phyloP scores from a whole-genome alignment of 352 stramenopile genomes.

The Pythium grandisporangium region DNA sequence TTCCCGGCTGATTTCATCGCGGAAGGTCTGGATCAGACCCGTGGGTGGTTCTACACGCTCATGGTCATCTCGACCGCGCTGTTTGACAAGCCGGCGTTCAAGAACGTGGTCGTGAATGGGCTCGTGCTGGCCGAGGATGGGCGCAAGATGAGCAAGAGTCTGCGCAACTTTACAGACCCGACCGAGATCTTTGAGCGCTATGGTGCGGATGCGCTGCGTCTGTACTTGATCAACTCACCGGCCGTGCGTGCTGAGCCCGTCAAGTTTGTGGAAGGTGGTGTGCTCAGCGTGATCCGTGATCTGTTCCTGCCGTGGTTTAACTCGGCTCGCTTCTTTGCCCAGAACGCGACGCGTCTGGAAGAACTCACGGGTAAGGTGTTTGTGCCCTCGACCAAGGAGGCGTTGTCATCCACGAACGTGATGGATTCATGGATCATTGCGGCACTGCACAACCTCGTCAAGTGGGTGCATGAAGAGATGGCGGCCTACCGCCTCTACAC shows the following conservation, averaged over 20 bases:
- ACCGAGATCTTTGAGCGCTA: conserved; percentile 94
- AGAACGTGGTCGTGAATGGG: conserved; percentile 99
- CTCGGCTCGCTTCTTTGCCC: conserved; percentile 98
- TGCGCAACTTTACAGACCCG: conserved; percentile 98
- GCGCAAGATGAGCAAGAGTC: conserved; percentile 99
- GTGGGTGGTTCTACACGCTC: conserved; percentile 99
- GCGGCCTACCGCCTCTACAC: conserved; percentile 98
- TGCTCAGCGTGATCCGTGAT: conserved; percentile 97
- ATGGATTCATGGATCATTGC: conserved; percentile 99
- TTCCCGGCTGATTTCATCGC: conserved; percentile 99
- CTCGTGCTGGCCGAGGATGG: conserved; percentile 98
- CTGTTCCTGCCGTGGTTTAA: conserved; percentile 99
- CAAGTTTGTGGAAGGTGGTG: conserved; percentile 94
- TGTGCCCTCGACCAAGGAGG: conserved; percentile 82
- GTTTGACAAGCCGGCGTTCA: conserved; percentile 99
- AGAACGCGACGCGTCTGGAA: conserved; percentile 94
- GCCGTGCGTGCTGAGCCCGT: conserved; percentile 98
- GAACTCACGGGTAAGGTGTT: conserved; percentile 80
- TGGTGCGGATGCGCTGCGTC: conserved; percentile 96
- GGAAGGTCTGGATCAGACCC: conserved; percentile 99
- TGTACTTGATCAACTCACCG: conserved; percentile 99
- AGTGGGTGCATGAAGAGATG: conserved; percentile 98
- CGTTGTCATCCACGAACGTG: conserved; percentile 91
- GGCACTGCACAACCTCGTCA: conserved; percentile 95
- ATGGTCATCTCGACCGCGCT: conserved; percentile 99